phyloP scores from a whole-genome alignment of 140 eudicot genomes.

The Bidens hawaiensis region DNA sequence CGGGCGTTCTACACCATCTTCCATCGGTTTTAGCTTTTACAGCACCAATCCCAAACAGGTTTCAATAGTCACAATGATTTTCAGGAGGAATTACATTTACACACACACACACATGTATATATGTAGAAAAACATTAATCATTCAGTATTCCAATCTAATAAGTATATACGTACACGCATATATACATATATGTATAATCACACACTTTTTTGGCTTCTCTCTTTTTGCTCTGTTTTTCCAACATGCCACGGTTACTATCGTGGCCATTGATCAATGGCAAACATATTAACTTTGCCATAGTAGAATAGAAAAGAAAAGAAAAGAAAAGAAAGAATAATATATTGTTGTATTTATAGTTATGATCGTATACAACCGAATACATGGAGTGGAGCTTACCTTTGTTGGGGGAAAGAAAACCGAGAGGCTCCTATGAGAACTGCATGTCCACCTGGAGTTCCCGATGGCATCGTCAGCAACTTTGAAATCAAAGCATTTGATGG shows the following conservation, averaged over 20 bases:
- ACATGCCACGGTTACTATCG: no score
- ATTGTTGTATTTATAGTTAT: slow-evolving; percentile 44
- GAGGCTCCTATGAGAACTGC: slow-evolving; percentile 96
- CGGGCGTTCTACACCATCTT: slow-evolving; percentile 90
- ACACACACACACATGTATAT: no score
- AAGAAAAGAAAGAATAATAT: not conserved
- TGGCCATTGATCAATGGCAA: no score
- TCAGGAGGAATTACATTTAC: no score
- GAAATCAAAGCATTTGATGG: slow-evolving; percentile 94
- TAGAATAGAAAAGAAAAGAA: no score
- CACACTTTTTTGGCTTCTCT: no score
- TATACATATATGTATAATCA: no score
- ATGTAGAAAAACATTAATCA: no score
- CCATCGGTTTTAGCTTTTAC: slow-evolving; percentile 95
- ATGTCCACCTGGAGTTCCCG: slow-evolving; percentile 88
- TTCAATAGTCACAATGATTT: slow-evolving; percentile 1
- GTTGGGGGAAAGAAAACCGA: slow-evolving; percentile 96
- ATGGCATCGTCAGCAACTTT: slow-evolving; percentile 89
- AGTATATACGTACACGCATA: no score
- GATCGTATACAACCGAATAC: slow-evolving; percentile 95
- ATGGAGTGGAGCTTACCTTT: slow-evolving; percentile 97
- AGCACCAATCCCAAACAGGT: slow-evolving; percentile 89
- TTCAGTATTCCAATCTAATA: no score
- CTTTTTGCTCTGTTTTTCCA: no score
- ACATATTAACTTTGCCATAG: no score